Evolutionary conservation across 805 yeast genomes (phyloP), one percentile per base, ranked within the genome.

Genomic region (Ogataea salicorniae): DNA sequence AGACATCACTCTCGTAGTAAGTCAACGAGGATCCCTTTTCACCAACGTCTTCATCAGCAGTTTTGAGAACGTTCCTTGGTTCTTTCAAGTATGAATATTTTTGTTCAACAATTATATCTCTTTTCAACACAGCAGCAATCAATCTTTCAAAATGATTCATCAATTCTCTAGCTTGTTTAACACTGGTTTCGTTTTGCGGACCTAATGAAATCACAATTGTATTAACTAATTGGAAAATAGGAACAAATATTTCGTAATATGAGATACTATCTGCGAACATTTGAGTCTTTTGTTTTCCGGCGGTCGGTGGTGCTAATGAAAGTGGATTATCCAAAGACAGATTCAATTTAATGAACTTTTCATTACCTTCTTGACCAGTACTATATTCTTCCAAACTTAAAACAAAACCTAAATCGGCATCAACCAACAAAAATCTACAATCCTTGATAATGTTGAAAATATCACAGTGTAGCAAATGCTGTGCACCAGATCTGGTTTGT

Each of bases 181-280:
- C 70, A 15, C 85, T 81, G 0, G 77, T 72, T 49, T 72, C 74
- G 63, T 87, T 87, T 39, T 83, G 81, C 5, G 91, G 83, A 0
- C 96, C 96, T 72, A 87, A 77, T 2, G 95, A 79, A 9, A 90
- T 68, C 4, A 85, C 67, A 7, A 86, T 69, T 0, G 95, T 81
- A 9, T 81, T 65, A 3, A 88, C 70, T 41, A 89, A 67, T 57
- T 87, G 95, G 62, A 88, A 84, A 2, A 84, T 71, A 0, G 95
- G 94, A 34, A 83, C 74, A 37, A 87, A 70, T 17, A 87, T 67
- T 49, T 87, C 95, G 60, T 79, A 82, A 43, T 79, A 70, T 0
- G 90, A 81, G 4, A 84, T 62, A 6, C 45, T 39, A 8, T 58
- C 60, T 31, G 31, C 39, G 9, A 41, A 31, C 18, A 29, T 15